These are phyloP conservation scores for Phytophthora lateralis DNA, from an alignment of 352 stramenopile species.

Conservation along the genomic window DNA sequence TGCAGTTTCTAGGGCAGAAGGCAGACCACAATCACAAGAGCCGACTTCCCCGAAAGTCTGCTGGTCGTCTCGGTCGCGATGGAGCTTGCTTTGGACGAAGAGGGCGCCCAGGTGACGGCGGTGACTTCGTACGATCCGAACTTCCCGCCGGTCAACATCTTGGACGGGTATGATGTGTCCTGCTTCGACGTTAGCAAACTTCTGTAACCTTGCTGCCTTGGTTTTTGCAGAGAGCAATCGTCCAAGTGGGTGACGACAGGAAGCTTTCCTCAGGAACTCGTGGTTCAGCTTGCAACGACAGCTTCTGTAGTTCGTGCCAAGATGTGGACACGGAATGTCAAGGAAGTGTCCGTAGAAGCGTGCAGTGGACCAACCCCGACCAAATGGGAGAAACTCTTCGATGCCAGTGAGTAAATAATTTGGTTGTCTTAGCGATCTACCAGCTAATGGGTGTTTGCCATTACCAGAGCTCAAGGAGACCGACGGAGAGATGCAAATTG, in stretches of 20 bases:
- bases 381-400: constrained; percentile 85
- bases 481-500: constrained; percentile 83
- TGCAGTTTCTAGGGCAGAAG: constrained; percentile 8
- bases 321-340: constrained; percentile 79
- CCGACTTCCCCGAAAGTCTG: background rate
- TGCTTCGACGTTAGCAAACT: background rate
- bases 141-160: constrained; percentile 76
- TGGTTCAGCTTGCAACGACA: constrained; percentile 79
- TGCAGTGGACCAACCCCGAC: constrained; percentile 69
- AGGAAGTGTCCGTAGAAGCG: constrained; percentile 72
- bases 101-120: constrained; percentile 79
- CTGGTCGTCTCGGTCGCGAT: constrained; percentile 36
- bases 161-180: constrained; percentile 61
- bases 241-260: constrained; percentile 88
- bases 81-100: constrained; percentile 83
- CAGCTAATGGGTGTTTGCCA: constrained; percentile 2
- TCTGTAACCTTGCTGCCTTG: background rate
- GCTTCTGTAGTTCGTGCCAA: constrained; percentile 81
- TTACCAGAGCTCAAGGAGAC: constrained; percentile 72
- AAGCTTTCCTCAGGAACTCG: constrained; percentile 81
- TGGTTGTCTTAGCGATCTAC: background rate
- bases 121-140: constrained; percentile 79
- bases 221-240: constrained; percentile 53
- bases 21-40: constrained; percentile 9
- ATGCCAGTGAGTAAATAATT: constrained; percentile 49